Conservation (phyloP, 495 filamentous ascomycete genomes). For the Penicillium manginii region DNA sequence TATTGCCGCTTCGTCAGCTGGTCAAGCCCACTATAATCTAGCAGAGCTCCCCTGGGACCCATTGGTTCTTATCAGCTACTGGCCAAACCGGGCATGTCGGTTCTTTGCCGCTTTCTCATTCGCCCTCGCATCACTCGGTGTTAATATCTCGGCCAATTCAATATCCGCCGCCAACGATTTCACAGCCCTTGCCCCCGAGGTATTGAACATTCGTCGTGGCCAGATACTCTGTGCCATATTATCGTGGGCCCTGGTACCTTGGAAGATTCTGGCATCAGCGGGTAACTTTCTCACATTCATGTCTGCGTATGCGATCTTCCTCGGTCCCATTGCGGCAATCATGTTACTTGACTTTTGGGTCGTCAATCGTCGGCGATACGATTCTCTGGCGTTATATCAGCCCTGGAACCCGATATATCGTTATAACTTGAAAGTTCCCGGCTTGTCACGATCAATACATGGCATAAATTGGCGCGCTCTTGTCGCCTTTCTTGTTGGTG, state of each 20-base stretch:
- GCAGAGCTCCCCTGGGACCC: slow-evolving; percentile 50
- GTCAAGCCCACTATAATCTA: slow-evolving; percentile 43
- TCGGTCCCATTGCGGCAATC: slow-evolving; percentile 70
- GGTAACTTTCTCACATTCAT: slow-evolving; percentile 64
- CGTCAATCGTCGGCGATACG: slow-evolving; percentile 61
- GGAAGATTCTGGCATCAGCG: slow-evolving; percentile 65
- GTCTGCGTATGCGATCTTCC: slow-evolving; percentile 67
- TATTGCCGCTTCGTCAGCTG: slow-evolving; percentile 50
- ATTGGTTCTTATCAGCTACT: slow-evolving; percentile 45
- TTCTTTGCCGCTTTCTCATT: slow-evolving; percentile 55
- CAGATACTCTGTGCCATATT: slow-evolving; percentile 62
- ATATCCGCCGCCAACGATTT: slow-evolving; percentile 69
- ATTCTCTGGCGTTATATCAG: slow-evolving; percentile 57
- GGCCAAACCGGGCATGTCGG: slow-evolving; percentile 53
- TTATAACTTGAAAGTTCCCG: slow-evolving; percentile 51
- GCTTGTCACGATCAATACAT: slow-evolving; percentile 8
- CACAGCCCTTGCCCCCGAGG: slow-evolving; percentile 59
- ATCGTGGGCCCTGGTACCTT: slow-evolving; percentile 64
- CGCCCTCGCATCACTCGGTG: slow-evolving; percentile 49
- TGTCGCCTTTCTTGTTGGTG: slow-evolving; percentile 63
- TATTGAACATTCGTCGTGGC: slow-evolving; percentile 65
- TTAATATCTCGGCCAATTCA: slow-evolving; percentile 69
- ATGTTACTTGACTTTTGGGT: slow-evolving; percentile 72
- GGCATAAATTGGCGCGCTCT: slow-evolving; percentile 70
- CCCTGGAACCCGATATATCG: slow-evolving; percentile 44